Percentiles rank a stretch among this genome's conserved stretches.
These are phyloP conservation scores for Corylus americana DNA, from an alignment of 306 rosid genomes.

Conservation along the genomic window DNA sequence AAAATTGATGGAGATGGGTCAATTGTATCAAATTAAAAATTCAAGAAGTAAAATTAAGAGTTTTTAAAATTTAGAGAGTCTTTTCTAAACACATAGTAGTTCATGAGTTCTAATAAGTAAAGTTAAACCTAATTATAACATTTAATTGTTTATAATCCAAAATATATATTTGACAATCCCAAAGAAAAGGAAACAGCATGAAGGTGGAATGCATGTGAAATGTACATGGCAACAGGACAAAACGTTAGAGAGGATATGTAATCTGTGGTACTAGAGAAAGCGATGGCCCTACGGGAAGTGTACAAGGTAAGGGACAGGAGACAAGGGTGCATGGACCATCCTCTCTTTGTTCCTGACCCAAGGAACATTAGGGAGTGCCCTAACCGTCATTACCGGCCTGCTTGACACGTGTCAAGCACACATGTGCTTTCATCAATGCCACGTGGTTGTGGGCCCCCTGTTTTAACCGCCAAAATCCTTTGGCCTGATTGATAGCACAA, in stretches of 20 bases:
- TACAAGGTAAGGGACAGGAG: slow-evolving; percentile 28
- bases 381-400: slow-evolving; percentile 60
- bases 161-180: no score
- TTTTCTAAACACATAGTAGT: no score
- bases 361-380: slow-evolving; percentile 40
- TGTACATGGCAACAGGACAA: neutral
- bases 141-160: no score
- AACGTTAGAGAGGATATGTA: no score
- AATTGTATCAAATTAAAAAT: no score
- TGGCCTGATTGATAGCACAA: neutral
- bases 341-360: slow-evolving; percentile 33
- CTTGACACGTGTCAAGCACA: slow-evolving; percentile 40
- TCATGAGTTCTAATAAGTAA: no score
- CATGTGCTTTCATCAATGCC: slow-evolving; percentile 7
- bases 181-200: neutral
- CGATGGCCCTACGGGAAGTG: slow-evolving; percentile 7
- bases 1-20: no score
- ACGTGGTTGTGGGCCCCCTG: neutral
- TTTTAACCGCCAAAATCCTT: slow-evolving; percentile 39
- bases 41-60: no score
- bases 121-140: no score
- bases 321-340: slow-evolving; percentile 51
- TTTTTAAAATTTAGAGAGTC: no score
- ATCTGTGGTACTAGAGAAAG: neutral
- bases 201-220: neutral